Evolutionary conservation across 345 rosid species (phyloP).

Genomic region (Populus simonii): DNA sequence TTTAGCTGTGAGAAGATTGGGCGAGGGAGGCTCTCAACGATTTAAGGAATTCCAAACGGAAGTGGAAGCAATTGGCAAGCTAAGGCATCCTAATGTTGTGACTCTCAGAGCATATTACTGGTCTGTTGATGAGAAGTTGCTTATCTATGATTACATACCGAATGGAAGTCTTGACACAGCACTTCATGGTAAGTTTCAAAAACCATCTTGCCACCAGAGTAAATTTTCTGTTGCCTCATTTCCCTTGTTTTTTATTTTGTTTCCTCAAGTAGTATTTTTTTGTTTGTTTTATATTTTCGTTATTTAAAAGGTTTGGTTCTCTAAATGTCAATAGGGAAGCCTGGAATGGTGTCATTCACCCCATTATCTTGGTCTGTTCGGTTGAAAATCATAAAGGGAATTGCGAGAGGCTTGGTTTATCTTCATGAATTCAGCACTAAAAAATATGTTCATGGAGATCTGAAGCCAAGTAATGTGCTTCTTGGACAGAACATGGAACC

Average conservation of each 20-base stretch:
- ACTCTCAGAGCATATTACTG: slow-evolving; percentile 92
- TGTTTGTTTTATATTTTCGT: background rate
- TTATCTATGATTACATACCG: slow-evolving; percentile 73
- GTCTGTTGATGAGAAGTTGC: slow-evolving; percentile 96
- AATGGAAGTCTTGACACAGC: slow-evolving; percentile 83
- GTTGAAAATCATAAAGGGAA: slow-evolving; percentile 65
- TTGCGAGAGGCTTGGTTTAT: slow-evolving; percentile 76
- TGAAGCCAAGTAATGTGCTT: slow-evolving; percentile 79
- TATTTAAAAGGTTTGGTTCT: slow-evolving; percentile 1
- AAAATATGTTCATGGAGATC: slow-evolving; percentile 90
- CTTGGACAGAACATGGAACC: slow-evolving; percentile 83
- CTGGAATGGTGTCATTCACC: slow-evolving; percentile 56
- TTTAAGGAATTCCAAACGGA: slow-evolving; percentile 94
- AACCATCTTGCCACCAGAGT: background rate
- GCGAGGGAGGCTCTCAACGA: slow-evolving; percentile 97
- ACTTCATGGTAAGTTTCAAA: slow-evolving; percentile 66
- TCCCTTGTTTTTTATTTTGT: background rate
- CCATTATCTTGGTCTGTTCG: slow-evolving; percentile 73
- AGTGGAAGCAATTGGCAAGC: slow-evolving; percentile 92
- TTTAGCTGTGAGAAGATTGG: slow-evolving; percentile 83
- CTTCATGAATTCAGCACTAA: slow-evolving; percentile 89
- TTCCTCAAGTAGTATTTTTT: background rate
- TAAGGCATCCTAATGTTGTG: slow-evolving; percentile 81
- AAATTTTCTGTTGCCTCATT: background rate
- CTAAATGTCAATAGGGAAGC: slow-evolving; percentile 53